These are phyloP conservation scores for Ormosia emarginata DNA, from an alignment of 306 rosid genomes.

Conservation along the genomic window DNA sequence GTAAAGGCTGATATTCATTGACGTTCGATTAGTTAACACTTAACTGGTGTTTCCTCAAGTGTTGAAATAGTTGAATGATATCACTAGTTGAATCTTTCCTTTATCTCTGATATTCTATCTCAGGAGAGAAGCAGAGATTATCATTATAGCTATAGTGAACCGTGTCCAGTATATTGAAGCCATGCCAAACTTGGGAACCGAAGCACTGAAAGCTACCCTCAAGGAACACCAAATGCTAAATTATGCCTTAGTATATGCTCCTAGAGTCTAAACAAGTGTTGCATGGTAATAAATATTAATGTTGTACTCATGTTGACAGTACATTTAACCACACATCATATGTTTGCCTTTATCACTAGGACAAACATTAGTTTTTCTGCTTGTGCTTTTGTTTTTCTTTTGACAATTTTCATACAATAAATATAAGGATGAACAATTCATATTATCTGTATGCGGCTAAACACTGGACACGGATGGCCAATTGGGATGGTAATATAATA, in stretches of 20 bases:
- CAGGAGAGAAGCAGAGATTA: no score
- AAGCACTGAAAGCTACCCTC: no score
- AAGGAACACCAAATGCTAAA: no score
- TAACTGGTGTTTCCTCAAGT: not conserved
- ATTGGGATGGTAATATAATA: no score
- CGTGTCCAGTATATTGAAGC: no score
- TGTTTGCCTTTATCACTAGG: not conserved
- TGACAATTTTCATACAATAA: not conserved
- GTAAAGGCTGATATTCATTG: conserved; percentile 16
- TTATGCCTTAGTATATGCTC: not conserved
- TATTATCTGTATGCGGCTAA: no score
- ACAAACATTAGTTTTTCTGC: not conserved
- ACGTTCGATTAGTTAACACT: not conserved
- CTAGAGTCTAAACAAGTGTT: not conserved
- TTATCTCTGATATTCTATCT: not conserved
- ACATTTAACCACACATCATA: not conserved
- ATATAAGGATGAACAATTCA: not conserved
- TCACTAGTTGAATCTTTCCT: not conserved
- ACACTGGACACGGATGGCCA: no score
- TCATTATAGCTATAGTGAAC: no score
- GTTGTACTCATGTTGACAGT: not conserved
- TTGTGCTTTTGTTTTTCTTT: not conserved
- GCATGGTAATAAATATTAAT: no score
- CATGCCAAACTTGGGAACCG: no score
- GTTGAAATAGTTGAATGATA: not conserved